phyloP scores from a whole-genome alignment of 306 rosid species.

The Oxytropis ochrocephala region DNA sequence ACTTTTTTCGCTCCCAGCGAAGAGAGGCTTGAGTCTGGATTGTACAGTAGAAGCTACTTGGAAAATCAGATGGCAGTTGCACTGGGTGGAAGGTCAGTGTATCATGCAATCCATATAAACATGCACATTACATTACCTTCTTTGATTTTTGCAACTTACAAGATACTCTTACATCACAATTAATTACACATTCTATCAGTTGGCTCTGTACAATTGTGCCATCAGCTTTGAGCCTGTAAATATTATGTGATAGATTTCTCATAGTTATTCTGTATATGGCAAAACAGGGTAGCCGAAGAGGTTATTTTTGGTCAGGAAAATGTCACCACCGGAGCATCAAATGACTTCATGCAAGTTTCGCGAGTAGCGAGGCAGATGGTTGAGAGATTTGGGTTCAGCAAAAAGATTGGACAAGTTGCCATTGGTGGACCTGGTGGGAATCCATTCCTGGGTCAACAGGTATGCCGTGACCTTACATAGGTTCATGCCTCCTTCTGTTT shows the following conservation, averaged over 20 bases:
- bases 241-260: background rate
- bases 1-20: conserved; percentile 50
- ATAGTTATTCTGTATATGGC: background rate
- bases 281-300: conserved; percentile 89
- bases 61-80: conserved; percentile 99
- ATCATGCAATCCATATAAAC: background rate
- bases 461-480: background rate
- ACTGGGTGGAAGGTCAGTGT: conserved; percentile 55
- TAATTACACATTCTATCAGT: no score
- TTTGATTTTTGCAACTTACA: background rate
- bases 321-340: conserved; percentile 96
- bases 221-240: background rate
- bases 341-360: conserved; percentile 98
- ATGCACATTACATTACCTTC: background rate
- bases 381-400: conserved; percentile 98
- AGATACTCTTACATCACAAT: background rate
- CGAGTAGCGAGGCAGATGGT: conserved; percentile 99
- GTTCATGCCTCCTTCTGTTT: conserved; percentile 4
- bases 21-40: conserved; percentile 49
- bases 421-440: conserved; percentile 91
- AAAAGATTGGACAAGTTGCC: conserved; percentile 90
- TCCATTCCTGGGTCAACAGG: conserved; percentile 99
- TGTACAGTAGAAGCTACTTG: conserved; percentile 98
- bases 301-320: conserved; percentile 56
- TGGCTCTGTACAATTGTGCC: background rate